Conservation (phyloP, 495 filamentous ascomycete genomes). For the Talaromyces wortmannii region DNA sequence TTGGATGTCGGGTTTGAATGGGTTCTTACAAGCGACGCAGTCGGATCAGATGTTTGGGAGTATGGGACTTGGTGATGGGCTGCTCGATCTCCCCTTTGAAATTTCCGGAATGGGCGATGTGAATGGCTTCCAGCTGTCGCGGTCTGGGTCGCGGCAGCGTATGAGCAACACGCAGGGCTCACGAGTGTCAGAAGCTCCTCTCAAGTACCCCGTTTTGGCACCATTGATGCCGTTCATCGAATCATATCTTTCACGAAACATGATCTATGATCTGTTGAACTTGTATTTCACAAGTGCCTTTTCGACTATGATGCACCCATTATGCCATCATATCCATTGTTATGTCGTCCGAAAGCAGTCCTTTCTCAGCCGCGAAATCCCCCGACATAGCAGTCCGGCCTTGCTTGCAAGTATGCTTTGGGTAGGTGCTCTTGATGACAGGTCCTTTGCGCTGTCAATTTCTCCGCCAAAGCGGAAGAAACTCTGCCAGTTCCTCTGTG, state of each 20-base stretch:
- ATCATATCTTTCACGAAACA: constrained; percentile 63
- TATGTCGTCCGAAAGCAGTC: constrained; percentile 88
- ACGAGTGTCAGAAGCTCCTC: constrained; percentile 20
- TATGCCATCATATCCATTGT: constrained; percentile 86
- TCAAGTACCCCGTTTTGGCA: constrained; percentile 80
- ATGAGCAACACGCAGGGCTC: constrained; percentile 10
- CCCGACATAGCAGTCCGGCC: constrained; percentile 77
- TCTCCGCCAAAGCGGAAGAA: constrained; percentile 79
- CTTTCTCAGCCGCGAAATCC: constrained; percentile 72
- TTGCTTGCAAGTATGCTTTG: constrained; percentile 91
- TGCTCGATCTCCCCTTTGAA: constrained; percentile 1
- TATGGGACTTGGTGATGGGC: constrained; percentile 1
- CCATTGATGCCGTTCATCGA: constrained; percentile 75
- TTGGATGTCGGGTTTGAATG: constrained; percentile 8
- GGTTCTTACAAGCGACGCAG: not conserved
- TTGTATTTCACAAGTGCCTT: constrained; percentile 85
- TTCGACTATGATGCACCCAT: constrained; percentile 77
- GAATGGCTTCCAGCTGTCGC: constrained; percentile 2
- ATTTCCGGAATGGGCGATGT: constrained; percentile 3
- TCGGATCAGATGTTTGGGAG: not conserved
- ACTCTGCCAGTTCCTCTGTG: constrained; percentile 84
- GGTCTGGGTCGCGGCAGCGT: constrained; percentile 6
- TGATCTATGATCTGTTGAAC: constrained; percentile 82
- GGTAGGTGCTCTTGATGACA: constrained; percentile 88
- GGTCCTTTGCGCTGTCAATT: constrained; percentile 79